Conservation (phyloP, 1,284 basidiomycete genomes). For the Rhodotorula sp. region DNA sequence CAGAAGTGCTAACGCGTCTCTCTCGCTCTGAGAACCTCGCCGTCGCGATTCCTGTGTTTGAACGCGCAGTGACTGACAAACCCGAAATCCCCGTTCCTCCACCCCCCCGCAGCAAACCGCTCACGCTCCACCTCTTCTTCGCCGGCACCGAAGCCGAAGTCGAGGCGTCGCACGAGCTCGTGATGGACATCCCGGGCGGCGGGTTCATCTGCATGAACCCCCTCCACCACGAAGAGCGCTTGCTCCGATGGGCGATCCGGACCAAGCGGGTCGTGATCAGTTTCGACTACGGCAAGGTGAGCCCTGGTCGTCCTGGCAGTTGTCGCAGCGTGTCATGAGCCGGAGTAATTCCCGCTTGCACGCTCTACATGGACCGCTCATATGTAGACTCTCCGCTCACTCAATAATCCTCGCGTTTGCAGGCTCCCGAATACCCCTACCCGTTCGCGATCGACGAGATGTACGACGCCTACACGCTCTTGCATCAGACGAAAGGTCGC, state of each 20-base stretch:
- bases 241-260: conserved; percentile 70
- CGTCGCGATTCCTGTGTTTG: too few relatives aligned
- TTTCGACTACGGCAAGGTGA: conserved; percentile 90
- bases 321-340: neutral
- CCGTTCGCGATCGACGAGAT: conserved; percentile 93
- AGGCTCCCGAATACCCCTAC: conserved; percentile 64
- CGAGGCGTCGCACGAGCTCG: conserved; percentile 67
- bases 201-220: conserved; percentile 95
- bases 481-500: conserved; percentile 75
- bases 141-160: conserved; percentile 68
- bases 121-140: conserved; percentile 82
- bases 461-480: conserved; percentile 79
- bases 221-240: conserved; percentile 91
- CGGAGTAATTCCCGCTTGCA: neutral
- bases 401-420: neutral
- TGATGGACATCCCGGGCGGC: conserved; percentile 90
- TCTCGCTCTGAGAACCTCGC: too few relatives aligned
- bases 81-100: conserved; percentile 27
- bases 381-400: neutral
- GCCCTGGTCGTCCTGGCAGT: neutral
- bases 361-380: too few relatives aligned
- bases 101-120: conserved; percentile 61
- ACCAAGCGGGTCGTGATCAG: conserved; percentile 78
- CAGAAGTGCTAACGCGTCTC: too few relatives aligned
- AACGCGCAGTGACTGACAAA: too few relatives aligned